phyloP scores from a whole-genome alignment of 2,329 filamentous ascomycete genomes.

The Neonectria coccinea region DNA sequence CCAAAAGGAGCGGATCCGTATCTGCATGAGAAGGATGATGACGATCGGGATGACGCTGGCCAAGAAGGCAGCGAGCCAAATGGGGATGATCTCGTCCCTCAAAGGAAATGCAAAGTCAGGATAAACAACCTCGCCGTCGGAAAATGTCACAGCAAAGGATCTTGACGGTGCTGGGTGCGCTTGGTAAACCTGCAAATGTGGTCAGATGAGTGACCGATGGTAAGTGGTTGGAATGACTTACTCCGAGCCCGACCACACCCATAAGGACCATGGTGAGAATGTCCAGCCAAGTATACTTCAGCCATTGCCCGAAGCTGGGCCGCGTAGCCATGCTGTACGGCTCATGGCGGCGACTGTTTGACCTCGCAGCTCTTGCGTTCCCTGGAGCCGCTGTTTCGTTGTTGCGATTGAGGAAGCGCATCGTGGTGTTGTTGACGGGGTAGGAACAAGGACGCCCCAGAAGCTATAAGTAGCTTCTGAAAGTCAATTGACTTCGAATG shows the following conservation, averaged over 20 bases:
- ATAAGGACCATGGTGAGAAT: constrained; percentile 74
- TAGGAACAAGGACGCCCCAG: not conserved
- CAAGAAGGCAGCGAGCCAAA: constrained; percentile 76
- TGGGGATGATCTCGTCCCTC: constrained; percentile 77
- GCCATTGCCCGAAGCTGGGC: constrained; percentile 76
- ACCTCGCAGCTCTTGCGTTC: not conserved
- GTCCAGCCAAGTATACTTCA: constrained; percentile 75
- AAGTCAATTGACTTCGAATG: not conserved
- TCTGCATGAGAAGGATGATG: constrained; percentile 73
- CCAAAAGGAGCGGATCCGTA: constrained; percentile 76
- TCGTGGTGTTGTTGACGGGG: not conserved
- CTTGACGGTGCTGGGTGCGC: constrained; percentile 74
- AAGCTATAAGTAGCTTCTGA: not conserved
- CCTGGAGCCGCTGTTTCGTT: not conserved
- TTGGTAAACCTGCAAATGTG: constrained; percentile 67
- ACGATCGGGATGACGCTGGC: constrained; percentile 73
- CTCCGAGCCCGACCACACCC: constrained; percentile 75
- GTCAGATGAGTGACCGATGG: not conserved
- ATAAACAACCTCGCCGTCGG: constrained; percentile 75
- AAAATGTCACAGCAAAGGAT: constrained; percentile 76
- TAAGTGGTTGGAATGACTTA: constrained; percentile 51
- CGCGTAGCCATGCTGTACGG: constrained; percentile 60
- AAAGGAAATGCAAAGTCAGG: constrained; percentile 78
- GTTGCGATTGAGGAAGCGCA: constrained; percentile 12
- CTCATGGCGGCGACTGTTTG: constrained; percentile 23